Conservation (phyloP, 495 filamentous ascomycete species). For the Rostrohypoxylon terebratum region DNA sequence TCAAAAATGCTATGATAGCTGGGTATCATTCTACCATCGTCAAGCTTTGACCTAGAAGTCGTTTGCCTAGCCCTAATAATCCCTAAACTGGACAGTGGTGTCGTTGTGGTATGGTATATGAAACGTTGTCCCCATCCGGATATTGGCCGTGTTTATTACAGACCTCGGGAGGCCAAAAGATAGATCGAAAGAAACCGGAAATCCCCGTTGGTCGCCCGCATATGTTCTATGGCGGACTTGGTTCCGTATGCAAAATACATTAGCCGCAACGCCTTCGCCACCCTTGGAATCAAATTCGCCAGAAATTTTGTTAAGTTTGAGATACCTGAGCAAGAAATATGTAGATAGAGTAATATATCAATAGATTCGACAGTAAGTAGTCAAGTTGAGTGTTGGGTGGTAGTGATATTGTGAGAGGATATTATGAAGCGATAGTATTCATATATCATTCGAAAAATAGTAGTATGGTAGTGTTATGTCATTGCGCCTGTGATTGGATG, state of each 20-base stretch:
- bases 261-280: constrained; percentile 28
- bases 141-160: constrained; percentile 23
- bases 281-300: constrained; percentile 18
- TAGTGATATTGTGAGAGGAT: not conserved
- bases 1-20: constrained; percentile 1
- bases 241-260: constrained; percentile 11
- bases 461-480: constrained; percentile 1
- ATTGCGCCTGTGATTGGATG: constrained; percentile 2
- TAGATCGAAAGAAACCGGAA: constrained; percentile 9
- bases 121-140: constrained; percentile 7
- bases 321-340: not conserved
- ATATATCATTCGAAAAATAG: not conserved
- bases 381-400: not conserved
- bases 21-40: not conserved
- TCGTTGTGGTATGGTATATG: not conserved
- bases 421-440: not conserved
- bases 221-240: constrained; percentile 1
- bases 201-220: not conserved
- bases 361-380: not conserved
- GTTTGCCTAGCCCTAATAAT: constrained; percentile 3
- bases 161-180: constrained; percentile 12
- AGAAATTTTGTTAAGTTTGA: constrained; percentile 12
- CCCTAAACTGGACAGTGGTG: constrained; percentile 1
- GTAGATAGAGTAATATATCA: constrained; percentile 1
- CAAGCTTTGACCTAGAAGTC: constrained; percentile 10